Conservation (phyloP, 2,329 filamentous ascomycete species). For the Aureobasidium sp. region DNA sequence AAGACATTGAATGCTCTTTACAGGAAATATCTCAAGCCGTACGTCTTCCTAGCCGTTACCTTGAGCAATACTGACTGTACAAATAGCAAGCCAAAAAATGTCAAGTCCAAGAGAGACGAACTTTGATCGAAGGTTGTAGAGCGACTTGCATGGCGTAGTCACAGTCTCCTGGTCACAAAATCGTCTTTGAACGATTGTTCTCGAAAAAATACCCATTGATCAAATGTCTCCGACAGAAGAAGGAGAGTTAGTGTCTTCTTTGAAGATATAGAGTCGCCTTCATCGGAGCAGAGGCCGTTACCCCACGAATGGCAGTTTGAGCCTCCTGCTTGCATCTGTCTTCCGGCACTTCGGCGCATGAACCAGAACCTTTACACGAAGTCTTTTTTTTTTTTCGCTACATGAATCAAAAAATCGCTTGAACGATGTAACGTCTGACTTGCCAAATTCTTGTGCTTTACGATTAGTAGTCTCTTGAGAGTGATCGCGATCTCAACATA, state of each 20-base stretch:
- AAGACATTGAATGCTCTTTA: constrained; percentile 32
- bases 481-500: background rate
- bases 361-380: background rate
- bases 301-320: background rate
- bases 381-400: background rate
- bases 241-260: background rate
- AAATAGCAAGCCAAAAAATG: background rate
- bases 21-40: constrained; percentile 10
- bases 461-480: background rate
- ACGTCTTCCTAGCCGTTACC: background rate
- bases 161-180: background rate
- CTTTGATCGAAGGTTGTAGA: background rate
- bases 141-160: background rate
- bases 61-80: background rate
- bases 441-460: background rate
- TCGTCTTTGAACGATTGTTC: background rate
- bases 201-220: background rate
- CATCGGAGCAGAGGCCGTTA: background rate
- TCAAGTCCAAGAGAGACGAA: background rate
- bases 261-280: background rate
- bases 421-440: background rate
- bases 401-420: background rate
- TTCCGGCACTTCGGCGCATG: background rate
- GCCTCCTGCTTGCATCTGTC: constrained; percentile 2
- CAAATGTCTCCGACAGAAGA: background rate